Percentiles rank a stretch among this genome's conserved stretches.
Evolutionary conservation across 1,139 yeast genomes (phyloP).

Genomic region (Candida tunisiensis): DNA sequence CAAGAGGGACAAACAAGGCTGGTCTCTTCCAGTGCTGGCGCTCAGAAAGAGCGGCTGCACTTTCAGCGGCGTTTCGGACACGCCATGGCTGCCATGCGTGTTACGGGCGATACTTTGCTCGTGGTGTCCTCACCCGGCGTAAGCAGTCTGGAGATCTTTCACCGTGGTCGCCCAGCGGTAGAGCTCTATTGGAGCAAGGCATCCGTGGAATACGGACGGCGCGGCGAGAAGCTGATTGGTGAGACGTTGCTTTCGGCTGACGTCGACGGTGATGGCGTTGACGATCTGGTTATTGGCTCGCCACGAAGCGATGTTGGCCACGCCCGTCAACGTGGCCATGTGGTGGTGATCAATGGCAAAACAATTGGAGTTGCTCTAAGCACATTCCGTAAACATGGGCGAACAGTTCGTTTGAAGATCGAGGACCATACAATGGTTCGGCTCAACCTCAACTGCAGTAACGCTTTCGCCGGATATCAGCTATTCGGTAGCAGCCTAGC

Average conservation of each 20-base stretch:
- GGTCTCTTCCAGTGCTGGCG: neutral
- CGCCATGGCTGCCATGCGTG: constrained; percentile 8
- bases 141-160: constrained; percentile 14
- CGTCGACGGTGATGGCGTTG: constrained; percentile 20
- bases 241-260: constrained; percentile 16
- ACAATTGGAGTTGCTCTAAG: neutral
- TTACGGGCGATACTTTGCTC: constrained; percentile 10
- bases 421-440: constrained; percentile 1
- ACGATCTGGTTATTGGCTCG: constrained; percentile 29
- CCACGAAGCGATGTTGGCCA: constrained; percentile 21
- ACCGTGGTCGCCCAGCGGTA: constrained; percentile 9
- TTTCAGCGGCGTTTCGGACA: constrained; percentile 16
- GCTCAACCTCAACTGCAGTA: too few relatives aligned
- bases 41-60: neutral
- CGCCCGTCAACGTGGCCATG: constrained; percentile 25
- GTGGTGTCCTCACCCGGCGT: constrained; percentile 20
- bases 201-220: constrained; percentile 16
- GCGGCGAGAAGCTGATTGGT: constrained; percentile 25
- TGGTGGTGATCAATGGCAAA: constrained; percentile 11
- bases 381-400: neutral
- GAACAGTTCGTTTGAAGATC: neutral
- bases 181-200: constrained; percentile 9
- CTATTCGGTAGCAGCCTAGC: constrained; percentile 13
- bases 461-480: constrained; percentile 6
- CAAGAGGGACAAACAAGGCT: constrained; percentile 1